Conservation (phyloP, 148 eudicot genomes). For the Rhododendron griersonianum region DNA sequence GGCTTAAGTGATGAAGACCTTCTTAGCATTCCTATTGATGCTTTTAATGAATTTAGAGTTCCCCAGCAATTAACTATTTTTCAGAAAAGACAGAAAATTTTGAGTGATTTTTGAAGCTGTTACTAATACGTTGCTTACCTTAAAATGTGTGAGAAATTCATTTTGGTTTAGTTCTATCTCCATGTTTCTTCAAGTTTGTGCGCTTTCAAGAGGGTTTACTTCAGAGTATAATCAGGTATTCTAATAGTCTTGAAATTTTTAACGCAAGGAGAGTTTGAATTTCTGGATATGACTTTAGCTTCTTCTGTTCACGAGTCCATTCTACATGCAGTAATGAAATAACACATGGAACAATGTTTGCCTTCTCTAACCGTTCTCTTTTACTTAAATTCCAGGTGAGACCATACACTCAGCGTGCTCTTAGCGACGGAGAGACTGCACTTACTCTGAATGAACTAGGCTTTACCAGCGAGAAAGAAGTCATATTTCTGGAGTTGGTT, state of each 20-base stretch:
- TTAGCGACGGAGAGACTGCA: constrained; percentile 60
- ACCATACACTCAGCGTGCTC: constrained; percentile 83
- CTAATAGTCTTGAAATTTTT: background rate
- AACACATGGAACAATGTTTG: background rate
- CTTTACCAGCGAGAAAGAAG: constrained; percentile 87
- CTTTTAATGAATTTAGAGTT: background rate
- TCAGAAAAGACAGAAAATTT: background rate
- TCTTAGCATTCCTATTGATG: background rate
- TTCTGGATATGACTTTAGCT: background rate
- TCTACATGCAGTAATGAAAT: background rate
- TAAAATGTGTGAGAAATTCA: background rate
- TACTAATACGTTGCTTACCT: background rate
- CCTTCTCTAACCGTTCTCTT: background rate
- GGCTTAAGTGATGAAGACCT: background rate
- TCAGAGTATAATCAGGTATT: background rate
- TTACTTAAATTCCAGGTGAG: constrained; percentile 47
- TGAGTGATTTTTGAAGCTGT: background rate
- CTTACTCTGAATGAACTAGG: constrained; percentile 66
- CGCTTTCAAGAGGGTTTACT: background rate
- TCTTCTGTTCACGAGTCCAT: background rate
- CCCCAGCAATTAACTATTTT: background rate
- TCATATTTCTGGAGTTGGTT: constrained; percentile 76
- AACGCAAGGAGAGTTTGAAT: background rate
- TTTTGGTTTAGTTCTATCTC: background rate
- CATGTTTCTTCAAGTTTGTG: background rate